Evolutionary conservation across 208 protist genomes (phyloP).

Genomic region (Leishmania arabica): DNA sequence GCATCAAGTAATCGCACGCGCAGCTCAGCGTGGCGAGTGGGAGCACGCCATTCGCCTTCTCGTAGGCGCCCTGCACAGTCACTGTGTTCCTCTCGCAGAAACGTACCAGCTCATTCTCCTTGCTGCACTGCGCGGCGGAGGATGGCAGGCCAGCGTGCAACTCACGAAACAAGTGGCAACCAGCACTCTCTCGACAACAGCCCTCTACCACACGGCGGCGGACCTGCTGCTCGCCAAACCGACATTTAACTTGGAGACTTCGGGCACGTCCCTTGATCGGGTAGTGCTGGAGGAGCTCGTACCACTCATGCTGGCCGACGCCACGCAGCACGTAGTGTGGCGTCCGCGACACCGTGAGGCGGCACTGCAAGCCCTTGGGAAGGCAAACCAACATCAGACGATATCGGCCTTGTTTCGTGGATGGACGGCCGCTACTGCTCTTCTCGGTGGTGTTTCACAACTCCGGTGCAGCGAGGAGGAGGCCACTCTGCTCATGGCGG

Average conservation of each 20-base stretch:
- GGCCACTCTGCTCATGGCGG: conserved; percentile 21
- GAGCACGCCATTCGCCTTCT: conserved; percentile 52
- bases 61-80: conserved; percentile 49
- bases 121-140: conserved; percentile 38
- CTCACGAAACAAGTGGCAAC: conserved; percentile 56
- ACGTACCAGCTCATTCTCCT: conserved; percentile 66
- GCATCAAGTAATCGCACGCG: conserved; percentile 55
- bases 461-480: conserved; percentile 14
- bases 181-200: conserved; percentile 53
- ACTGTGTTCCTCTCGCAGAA: conserved; percentile 59
- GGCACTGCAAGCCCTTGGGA: conserved; percentile 12
- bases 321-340: conserved; percentile 26
- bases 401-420: conserved; percentile 16
- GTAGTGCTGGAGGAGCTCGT: conserved; percentile 18
- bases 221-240: conserved; percentile 43
- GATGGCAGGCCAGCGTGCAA: conserved; percentile 41
- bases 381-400: conserved; percentile 2
- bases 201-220: conserved; percentile 55
- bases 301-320: conserved; percentile 35
- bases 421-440: background rate
- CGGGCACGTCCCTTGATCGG: background rate
- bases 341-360: conserved; percentile 24
- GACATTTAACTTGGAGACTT: background rate
- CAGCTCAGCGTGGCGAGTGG: conserved; percentile 47
- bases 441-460: background rate